These are phyloP conservation scores for Chrysoporthe cubensis DNA, from an alignment of 2,329 filamentous ascomycete species.

Conservation along the genomic window DNA sequence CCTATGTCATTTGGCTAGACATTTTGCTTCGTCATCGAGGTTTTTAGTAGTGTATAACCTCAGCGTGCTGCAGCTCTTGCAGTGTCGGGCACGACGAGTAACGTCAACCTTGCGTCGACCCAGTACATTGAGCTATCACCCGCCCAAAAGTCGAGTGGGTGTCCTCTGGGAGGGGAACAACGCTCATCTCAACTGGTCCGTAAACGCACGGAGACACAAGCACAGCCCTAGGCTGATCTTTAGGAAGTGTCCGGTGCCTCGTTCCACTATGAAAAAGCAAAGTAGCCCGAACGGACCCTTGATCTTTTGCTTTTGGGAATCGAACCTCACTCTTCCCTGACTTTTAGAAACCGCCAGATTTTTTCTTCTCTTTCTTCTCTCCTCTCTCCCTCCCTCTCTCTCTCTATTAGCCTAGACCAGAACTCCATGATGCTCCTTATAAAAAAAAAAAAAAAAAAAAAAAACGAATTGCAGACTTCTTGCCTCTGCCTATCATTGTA, in stretches of 20 bases:
- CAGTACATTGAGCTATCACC: neutral
- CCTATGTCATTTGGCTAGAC: neutral
- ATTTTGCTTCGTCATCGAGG: neutral
- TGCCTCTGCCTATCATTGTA: neutral
- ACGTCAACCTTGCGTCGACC: neutral
- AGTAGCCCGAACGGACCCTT: neutral
- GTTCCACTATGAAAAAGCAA: neutral
- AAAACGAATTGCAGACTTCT: constrained; percentile 3
- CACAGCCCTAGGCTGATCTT: neutral
- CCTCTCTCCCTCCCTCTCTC: neutral
- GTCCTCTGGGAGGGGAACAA: neutral
- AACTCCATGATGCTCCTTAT: constrained; percentile 9
- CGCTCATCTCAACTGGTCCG: neutral
- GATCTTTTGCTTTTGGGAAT: neutral
- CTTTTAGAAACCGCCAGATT: neutral
- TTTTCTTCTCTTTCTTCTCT: neutral
- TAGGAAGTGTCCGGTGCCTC: neutral
- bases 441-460: too few relatives aligned
- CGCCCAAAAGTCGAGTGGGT: neutral
- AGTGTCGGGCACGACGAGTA: neutral
- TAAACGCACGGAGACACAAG: neutral
- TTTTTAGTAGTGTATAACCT: neutral
- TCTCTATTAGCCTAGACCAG: constrained; percentile 11
- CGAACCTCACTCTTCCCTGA: neutral
- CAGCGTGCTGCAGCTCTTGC: neutral